phyloP scores from a whole-genome alignment of 2,329 filamentous ascomycete genomes.

The Penicillium sp. region DNA sequence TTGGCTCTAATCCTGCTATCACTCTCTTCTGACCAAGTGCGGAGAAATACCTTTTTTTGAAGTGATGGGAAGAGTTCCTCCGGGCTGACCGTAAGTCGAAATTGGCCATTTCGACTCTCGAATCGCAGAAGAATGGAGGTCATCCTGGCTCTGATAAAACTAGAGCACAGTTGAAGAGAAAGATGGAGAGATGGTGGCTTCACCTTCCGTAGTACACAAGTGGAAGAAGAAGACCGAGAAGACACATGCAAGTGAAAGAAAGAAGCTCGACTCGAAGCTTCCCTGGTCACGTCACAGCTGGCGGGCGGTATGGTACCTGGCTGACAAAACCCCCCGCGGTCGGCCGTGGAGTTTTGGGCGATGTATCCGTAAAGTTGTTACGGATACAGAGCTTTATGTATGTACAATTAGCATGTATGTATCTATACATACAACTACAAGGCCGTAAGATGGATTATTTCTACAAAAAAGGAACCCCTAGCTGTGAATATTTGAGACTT shows the following conservation, averaged over 20 bases:
- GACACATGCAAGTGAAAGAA: neutral
- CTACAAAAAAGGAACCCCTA: neutral
- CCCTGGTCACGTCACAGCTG: conserved; percentile 23
- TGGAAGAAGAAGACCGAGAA: conserved; percentile 1
- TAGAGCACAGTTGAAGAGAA: neutral
- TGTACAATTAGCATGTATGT: too few relatives aligned
- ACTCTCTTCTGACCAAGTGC: neutral
- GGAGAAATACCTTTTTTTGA: conserved; percentile 42
- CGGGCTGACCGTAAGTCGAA: conserved; percentile 75
- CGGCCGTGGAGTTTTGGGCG: neutral
- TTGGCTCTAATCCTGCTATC: neutral
- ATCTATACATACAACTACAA: neutral
- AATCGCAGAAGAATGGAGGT: conserved; percentile 75
- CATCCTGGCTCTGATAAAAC: conserved; percentile 27
- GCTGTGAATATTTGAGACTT: neutral
- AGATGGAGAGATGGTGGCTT: neutral
- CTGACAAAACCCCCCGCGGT: neutral
- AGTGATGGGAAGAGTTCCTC: conserved; percentile 67
- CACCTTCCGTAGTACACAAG: neutral
- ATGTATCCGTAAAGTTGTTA: neutral
- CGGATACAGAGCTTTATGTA: neutral
- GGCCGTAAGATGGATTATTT: neutral
- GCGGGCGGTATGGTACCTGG: conserved; percentile 16
- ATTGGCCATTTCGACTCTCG: conserved; percentile 88
- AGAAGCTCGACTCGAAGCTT: conserved; percentile 16